phyloP scores from a whole-genome alignment of 2,329 filamentous ascomycete genomes.

The Apiospora pterosperma region DNA sequence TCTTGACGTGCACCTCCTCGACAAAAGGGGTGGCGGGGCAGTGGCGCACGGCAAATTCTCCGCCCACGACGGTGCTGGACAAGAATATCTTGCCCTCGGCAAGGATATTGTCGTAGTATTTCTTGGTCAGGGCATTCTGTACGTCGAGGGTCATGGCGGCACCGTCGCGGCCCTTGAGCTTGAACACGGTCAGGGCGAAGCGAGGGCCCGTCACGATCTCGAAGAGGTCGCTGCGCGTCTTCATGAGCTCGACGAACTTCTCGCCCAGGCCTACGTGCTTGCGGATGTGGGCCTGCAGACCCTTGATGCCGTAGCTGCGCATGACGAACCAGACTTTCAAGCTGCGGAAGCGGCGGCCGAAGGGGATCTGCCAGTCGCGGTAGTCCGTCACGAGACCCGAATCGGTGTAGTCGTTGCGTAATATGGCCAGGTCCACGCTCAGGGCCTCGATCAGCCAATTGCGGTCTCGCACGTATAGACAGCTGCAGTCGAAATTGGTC shows the following conservation, averaged over 20 bases:
- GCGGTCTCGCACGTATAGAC: slow-evolving; percentile 74
- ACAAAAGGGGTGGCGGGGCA: slow-evolving; percentile 69
- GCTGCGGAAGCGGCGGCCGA: slow-evolving; percentile 82
- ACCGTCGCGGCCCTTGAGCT: slow-evolving; percentile 45
- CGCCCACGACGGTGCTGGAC: slow-evolving; percentile 71
- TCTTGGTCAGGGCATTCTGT: slow-evolving; percentile 66
- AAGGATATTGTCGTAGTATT: slow-evolving; percentile 74
- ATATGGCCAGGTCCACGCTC: slow-evolving; percentile 75
- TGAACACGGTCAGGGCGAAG: slow-evolving; percentile 78
- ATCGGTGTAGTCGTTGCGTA: slow-evolving; percentile 77
- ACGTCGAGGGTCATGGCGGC: slow-evolving; percentile 34
- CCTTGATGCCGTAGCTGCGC: slow-evolving; percentile 74
- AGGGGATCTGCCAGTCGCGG: slow-evolving; percentile 94
- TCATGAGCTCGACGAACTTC: slow-evolving; percentile 61
- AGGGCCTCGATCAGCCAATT: slow-evolving; percentile 76
- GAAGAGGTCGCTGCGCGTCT: slow-evolving; percentile 65
- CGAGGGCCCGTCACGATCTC: slow-evolving; percentile 68
- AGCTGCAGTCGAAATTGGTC: slow-evolving; percentile 85
- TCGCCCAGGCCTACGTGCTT: slow-evolving; percentile 68
- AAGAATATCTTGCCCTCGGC: slow-evolving; percentile 74
- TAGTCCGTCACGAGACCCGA: slow-evolving; percentile 88
- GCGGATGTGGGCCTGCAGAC: slow-evolving; percentile 70
- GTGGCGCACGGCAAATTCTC: slow-evolving; percentile 75
- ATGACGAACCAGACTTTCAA: slow-evolving; percentile 96
- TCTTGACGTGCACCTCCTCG: slow-evolving; percentile 68